Conservation (phyloP, 768 basidiomycete genomes). For the Naganishia onofrii region DNA sequence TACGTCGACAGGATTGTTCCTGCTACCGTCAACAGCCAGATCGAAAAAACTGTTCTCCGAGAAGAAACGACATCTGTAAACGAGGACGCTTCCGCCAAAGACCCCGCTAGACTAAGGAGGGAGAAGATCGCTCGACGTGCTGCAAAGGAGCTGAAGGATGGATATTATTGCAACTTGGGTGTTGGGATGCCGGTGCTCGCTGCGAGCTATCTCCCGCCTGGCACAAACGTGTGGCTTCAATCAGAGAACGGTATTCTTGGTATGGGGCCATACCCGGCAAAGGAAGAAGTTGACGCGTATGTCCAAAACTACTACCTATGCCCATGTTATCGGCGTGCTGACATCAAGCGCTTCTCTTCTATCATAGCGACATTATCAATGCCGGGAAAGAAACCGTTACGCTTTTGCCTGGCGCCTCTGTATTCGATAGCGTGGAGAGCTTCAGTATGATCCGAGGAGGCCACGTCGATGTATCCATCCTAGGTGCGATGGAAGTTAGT, state of each 20-base stretch:
- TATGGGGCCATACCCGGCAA: constrained; percentile 54
- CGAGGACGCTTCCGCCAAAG: constrained; percentile 17
- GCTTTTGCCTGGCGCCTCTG: constrained; percentile 81
- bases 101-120: constrained; percentile 34
- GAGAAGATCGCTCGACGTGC: constrained; percentile 47
- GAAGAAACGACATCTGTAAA: constrained; percentile 32
- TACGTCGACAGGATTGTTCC: constrained; percentile 49
- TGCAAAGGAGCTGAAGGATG: constrained; percentile 48
- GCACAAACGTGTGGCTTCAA: constrained; percentile 54
- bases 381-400: constrained; percentile 61
- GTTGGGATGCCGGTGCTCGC: constrained; percentile 55
- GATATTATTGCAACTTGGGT: constrained; percentile 53
- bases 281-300: constrained; percentile 52
- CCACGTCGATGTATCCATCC: constrained; percentile 87
- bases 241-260: constrained; percentile 55
- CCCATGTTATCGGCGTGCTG: neutral
- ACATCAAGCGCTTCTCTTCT: neutral
- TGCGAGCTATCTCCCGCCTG: constrained; percentile 50
- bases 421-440: constrained; percentile 90
- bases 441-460: constrained; percentile 98
- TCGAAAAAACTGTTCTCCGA: constrained; percentile 44
- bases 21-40: constrained; percentile 46
- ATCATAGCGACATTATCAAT: constrained; percentile 47
- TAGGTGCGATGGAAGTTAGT: constrained; percentile 89
- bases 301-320: constrained; percentile 1